phyloP scores from a whole-genome alignment of 2,329 filamentous ascomycete species.

The Hypoxylon sp. region DNA sequence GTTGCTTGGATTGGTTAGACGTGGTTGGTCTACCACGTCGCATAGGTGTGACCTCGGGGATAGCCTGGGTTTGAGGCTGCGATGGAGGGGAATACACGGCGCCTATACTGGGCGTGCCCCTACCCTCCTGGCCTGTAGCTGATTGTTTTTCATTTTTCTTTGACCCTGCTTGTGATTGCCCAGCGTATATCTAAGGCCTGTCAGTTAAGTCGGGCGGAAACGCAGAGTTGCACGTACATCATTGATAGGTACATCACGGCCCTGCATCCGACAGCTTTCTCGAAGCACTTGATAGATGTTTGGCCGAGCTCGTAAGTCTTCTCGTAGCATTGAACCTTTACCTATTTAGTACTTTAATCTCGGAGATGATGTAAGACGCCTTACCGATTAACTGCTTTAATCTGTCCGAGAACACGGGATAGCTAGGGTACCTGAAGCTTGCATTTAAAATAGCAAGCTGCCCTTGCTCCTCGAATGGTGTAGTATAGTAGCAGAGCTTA shows the following conservation, averaged over 20 bases:
- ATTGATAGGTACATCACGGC: constrained; percentile 85
- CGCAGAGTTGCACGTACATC: constrained; percentile 73
- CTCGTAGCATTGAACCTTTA: constrained; percentile 87
- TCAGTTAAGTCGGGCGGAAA: constrained; percentile 31
- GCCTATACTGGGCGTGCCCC: constrained; percentile 74
- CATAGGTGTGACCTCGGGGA: constrained; percentile 96
- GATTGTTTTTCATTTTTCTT: constrained; percentile 64
- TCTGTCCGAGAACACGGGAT: constrained; percentile 89
- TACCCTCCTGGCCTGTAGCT: constrained; percentile 62
- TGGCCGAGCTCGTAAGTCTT: constrained; percentile 80
- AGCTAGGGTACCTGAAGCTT: constrained; percentile 88
- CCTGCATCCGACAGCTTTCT: constrained; percentile 90
- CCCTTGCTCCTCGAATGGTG: constrained; percentile 96
- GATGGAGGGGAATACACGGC: constrained; percentile 83
- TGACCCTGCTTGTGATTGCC: constrained; percentile 72
- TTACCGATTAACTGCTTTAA: constrained; percentile 90
- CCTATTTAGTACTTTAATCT: constrained; percentile 37
- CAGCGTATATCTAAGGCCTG: constrained; percentile 75
- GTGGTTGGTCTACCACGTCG: constrained; percentile 79
- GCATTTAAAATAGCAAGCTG: constrained; percentile 98
- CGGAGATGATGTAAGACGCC: constrained; percentile 43
- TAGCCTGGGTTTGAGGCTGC: constrained; percentile 71
- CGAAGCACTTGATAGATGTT: constrained; percentile 94
- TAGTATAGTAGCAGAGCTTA: constrained; percentile 99
- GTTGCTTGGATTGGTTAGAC: constrained; percentile 56